Conservation (phyloP, 2,329 filamentous ascomycete species). For the Pleoardoris graminearum region DNA sequence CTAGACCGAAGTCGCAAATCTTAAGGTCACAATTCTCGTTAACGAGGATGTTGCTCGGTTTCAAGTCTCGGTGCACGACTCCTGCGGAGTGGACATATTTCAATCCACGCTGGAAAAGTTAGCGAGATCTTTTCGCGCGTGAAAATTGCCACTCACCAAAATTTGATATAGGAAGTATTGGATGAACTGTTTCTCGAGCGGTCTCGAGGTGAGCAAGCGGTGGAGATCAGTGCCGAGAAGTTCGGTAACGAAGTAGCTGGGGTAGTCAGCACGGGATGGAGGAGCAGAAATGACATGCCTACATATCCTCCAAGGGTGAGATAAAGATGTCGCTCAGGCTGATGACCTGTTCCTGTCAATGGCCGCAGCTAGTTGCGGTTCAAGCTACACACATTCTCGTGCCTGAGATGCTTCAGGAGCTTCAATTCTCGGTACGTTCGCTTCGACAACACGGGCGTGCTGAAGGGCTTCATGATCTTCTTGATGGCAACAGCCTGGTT, state of each 20-base stretch:
- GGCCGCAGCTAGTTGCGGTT: not conserved
- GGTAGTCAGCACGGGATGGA: slow-evolving; percentile 21
- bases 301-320: slow-evolving; percentile 98
- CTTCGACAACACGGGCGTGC: slow-evolving; percentile 97
- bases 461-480: slow-evolving; percentile 99
- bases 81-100: slow-evolving; percentile 99
- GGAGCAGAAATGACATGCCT: slow-evolving; percentile 42
- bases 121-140: slow-evolving; percentile 44
- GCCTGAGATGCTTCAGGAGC: slow-evolving; percentile 91
- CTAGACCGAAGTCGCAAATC: slow-evolving; percentile 98
- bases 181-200: slow-evolving; percentile 98
- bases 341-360: slow-evolving; percentile 67
- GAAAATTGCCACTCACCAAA: slow-evolving; percentile 74
- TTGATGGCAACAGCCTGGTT: slow-evolving; percentile 97
- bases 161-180: slow-evolving; percentile 99
- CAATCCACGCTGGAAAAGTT: slow-evolving; percentile 72
- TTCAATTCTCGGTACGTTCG: slow-evolving; percentile 97
- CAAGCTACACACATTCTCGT: slow-evolving; percentile 77
- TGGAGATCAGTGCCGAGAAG: slow-evolving; percentile 95
- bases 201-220: slow-evolving; percentile 89
- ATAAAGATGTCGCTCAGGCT: slow-evolving; percentile 99
- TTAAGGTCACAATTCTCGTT: slow-evolving; percentile 99
- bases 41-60: slow-evolving; percentile 98
- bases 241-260: slow-evolving; percentile 96
- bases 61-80: slow-evolving; percentile 95